Conservation (phyloP, 1,284 basidiomycete genomes). For the Trichosporon ovoides region DNA sequence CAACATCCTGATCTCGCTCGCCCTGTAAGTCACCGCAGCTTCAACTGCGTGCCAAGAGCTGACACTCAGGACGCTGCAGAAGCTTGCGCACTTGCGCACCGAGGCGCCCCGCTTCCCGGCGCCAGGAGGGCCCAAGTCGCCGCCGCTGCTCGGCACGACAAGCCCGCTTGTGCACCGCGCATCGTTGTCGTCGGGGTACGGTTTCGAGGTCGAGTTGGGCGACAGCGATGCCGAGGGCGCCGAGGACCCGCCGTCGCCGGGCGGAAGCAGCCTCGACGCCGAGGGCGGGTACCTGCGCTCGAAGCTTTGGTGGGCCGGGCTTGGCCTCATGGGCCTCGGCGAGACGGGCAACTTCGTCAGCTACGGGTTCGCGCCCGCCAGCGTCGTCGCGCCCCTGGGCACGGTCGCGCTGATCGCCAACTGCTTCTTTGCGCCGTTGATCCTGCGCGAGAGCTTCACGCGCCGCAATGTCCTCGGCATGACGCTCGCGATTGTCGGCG, state of each 20-base stretch:
- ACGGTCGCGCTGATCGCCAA: slow-evolving; percentile 89
- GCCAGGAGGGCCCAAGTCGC: not conserved
- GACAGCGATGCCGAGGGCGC: slow-evolving; percentile 9
- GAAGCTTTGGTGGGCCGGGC: slow-evolving; percentile 87
- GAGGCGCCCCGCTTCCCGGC: not conserved
- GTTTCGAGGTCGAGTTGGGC: slow-evolving; percentile 9
- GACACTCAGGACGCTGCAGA: slow-evolving; percentile 64
- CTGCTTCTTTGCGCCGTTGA: slow-evolving; percentile 84
- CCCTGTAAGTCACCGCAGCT: slow-evolving; percentile 52
- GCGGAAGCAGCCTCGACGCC: slow-evolving; percentile 11
- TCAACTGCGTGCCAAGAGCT: slow-evolving; percentile 3
- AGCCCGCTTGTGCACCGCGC: not conserved
- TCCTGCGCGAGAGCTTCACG: slow-evolving; percentile 55
- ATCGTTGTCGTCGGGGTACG: not conserved
- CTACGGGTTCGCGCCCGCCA: slow-evolving; percentile 83
- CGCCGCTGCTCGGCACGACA: not conserved
- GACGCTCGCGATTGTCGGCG: slow-evolving; percentile 71
- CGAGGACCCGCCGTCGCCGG: slow-evolving; percentile 3
- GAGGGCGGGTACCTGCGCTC: slow-evolving; percentile 66
- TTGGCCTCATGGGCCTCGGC: slow-evolving; percentile 82
- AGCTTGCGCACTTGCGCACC: slow-evolving; percentile 71
- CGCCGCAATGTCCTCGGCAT: slow-evolving; percentile 84
- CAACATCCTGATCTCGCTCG: slow-evolving; percentile 82
- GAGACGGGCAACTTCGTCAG: slow-evolving; percentile 89
- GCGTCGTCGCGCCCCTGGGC: slow-evolving; percentile 89